Conservation (phyloP, 2,329 filamentous ascomycete species). For the Ophiostoma novo-ulmi region DNA sequence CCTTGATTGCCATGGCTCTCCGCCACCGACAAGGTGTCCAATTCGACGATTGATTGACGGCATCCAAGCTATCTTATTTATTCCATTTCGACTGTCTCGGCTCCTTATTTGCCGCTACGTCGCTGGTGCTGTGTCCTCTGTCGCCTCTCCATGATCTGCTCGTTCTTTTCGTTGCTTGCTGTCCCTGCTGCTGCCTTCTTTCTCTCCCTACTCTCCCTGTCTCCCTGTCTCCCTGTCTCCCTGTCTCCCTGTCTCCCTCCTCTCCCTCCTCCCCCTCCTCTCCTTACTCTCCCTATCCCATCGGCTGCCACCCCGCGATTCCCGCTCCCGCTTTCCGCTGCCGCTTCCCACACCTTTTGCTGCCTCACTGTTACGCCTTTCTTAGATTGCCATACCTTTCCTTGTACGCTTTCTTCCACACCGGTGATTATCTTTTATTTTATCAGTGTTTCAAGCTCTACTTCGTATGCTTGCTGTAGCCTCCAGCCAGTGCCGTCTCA, state of each 20-base stretch:
- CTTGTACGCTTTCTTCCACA: neutral
- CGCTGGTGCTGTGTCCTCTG: neutral
- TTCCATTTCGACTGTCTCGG: neutral
- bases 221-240: too few species aligned
- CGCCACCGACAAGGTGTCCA: slow-evolving; percentile 1
- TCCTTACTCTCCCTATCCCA: neutral
- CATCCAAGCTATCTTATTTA: neutral
- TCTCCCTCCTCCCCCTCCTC: neutral
- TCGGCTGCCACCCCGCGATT: slow-evolving; percentile 2
- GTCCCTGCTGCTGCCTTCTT: neutral
- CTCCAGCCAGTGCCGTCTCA: neutral
- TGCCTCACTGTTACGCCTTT: neutral
- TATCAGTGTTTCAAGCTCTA: slow-evolving; percentile 1
- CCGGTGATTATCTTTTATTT: neutral
- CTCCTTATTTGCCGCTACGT: neutral
- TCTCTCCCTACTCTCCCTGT: neutral
- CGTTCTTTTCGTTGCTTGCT: too few species aligned
- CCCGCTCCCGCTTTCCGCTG: neutral
- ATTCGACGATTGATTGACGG: neutral
- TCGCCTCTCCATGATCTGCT: neutral
- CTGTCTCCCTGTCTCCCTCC: neutral
- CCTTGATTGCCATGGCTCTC: slow-evolving; percentile 1
- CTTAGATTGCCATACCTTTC: too few species aligned
- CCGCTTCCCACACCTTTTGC: neutral
- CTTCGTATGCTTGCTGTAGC: neutral